Evolutionary conservation across 2,329 filamentous ascomycete species (phyloP).

Genomic region (Verticillium nonalfalfae): DNA sequence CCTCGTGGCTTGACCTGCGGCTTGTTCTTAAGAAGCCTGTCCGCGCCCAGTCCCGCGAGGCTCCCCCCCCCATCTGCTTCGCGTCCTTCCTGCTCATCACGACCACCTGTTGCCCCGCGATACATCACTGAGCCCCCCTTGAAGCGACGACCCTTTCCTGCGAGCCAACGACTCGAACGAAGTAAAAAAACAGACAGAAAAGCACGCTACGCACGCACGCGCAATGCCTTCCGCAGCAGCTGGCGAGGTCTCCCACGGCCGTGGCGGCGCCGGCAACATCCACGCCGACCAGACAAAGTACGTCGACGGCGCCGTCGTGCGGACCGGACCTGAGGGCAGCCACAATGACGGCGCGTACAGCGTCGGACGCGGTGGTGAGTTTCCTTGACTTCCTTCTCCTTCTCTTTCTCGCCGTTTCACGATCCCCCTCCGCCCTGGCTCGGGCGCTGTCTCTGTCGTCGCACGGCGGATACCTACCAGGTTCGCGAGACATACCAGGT

Average conservation of each 20-base stretch:
- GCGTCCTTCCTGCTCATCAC: neutral
- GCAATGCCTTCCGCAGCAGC: slow-evolving; percentile 18
- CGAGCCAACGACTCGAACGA: neutral
- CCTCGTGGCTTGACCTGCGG: neutral
- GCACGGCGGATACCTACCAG: neutral
- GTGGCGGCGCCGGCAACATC: slow-evolving; percentile 58
- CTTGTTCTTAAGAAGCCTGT: neutral
- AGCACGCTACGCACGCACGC: neutral
- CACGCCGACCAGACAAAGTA: slow-evolving; percentile 51
- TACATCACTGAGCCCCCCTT: neutral
- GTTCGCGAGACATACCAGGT: no score
- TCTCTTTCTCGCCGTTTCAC: neutral
- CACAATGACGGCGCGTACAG: slow-evolving; percentile 54
- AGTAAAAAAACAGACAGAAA: neutral
- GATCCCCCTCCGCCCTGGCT: neutral
- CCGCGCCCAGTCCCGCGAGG: neutral
- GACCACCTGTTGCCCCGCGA: neutral
- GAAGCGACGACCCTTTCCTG: neutral
- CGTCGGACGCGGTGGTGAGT: slow-evolving; percentile 51
- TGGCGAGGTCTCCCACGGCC: slow-evolving; percentile 52
- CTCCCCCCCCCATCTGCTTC: neutral
- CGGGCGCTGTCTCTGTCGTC: no score
- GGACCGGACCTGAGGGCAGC: slow-evolving; percentile 44
- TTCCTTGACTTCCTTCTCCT: neutral
- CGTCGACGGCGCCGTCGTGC: slow-evolving; percentile 56